phyloP scores from a whole-genome alignment of 2,329 filamentous ascomycete genomes.

The Beauveria brongniartii region DNA sequence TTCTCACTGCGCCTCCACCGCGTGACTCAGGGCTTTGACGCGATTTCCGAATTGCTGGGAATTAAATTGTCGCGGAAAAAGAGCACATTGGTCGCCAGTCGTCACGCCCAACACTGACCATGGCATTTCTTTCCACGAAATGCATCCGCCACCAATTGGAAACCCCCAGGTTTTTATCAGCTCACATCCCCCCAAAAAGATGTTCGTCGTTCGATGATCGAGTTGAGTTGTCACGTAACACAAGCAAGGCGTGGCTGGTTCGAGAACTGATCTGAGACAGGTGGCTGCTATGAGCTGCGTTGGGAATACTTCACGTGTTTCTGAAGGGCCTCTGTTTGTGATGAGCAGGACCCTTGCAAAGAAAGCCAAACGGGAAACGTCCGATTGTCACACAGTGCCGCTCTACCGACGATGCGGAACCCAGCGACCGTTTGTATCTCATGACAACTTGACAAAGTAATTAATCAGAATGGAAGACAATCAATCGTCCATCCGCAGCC shows the following conservation, averaged over 20 bases:
- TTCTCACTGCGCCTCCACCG: not conserved
- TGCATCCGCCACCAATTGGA: not conserved
- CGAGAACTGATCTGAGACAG: not conserved
- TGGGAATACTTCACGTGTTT: not conserved
- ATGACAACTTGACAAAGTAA: no score
- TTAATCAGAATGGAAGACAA: no score
- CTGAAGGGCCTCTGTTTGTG: not conserved
- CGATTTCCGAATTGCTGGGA: not conserved
- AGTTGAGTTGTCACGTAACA: not conserved
- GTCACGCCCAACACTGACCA: not conserved
- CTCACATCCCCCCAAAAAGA: not conserved
- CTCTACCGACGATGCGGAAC: not conserved
- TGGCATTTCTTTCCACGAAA: not conserved
- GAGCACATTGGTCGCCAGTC: not conserved
- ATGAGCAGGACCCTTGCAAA: not conserved
- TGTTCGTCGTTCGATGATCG: not conserved
- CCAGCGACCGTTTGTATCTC: not conserved
- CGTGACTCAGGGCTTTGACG: not conserved
- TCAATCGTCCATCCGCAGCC: no score
- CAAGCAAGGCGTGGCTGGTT: not conserved
- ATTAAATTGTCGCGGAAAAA: not conserved
- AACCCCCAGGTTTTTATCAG: no score
- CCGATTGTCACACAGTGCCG: no score
- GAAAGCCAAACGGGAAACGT: not conserved
- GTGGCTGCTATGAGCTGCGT: not conserved